phyloP scores from a whole-genome alignment of 371 early-diverging fungal species.

The Amoeboaphelidium occidentale region DNA sequence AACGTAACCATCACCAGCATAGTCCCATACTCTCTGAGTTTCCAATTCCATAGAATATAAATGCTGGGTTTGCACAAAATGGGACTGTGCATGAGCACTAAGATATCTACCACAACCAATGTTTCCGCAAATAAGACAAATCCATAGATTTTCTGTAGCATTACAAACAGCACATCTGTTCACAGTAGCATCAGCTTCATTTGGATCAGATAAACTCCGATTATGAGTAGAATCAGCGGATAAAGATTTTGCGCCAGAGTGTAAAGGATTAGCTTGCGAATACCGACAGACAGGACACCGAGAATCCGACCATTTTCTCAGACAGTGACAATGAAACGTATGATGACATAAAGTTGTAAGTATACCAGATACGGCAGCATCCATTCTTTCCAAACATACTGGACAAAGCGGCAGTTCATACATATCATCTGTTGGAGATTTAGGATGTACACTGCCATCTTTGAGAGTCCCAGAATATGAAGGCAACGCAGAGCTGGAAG shows the following conservation, averaged over 20 bases:
- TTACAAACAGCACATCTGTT: conserved; percentile 46
- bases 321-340: conserved; percentile 67
- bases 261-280: conserved; percentile 16
- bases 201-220: background rate
- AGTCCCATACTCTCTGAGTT: conserved; percentile 91
- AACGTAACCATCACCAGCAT: conserved; percentile 79
- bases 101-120: conserved; percentile 33
- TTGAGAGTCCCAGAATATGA: background rate
- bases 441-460: too few species aligned
- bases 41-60: conserved; percentile 69
- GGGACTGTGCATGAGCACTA: conserved; percentile 59
- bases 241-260: conserved; percentile 5
- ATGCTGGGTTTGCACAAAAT: conserved; percentile 52
- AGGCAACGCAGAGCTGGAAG: background rate
- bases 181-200: background rate
- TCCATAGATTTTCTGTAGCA: conserved; percentile 57
- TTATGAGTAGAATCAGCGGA: conserved; percentile 2
- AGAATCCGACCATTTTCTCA: conserved; percentile 69
- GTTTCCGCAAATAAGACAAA: conserved; percentile 78
- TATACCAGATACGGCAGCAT: conserved; percentile 49
- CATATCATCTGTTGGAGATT: background rate
- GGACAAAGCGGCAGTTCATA: conserved; percentile 73
- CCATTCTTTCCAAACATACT: conserved; percentile 77
- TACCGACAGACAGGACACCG: conserved; percentile 77
- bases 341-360: conserved; percentile 80